A percentile compares a stretch with the other conserved stretches of the same genome.
phyloP scores from a whole-genome alignment of 2,329 filamentous ascomycete species.

The Pyrenophora graminea region DNA sequence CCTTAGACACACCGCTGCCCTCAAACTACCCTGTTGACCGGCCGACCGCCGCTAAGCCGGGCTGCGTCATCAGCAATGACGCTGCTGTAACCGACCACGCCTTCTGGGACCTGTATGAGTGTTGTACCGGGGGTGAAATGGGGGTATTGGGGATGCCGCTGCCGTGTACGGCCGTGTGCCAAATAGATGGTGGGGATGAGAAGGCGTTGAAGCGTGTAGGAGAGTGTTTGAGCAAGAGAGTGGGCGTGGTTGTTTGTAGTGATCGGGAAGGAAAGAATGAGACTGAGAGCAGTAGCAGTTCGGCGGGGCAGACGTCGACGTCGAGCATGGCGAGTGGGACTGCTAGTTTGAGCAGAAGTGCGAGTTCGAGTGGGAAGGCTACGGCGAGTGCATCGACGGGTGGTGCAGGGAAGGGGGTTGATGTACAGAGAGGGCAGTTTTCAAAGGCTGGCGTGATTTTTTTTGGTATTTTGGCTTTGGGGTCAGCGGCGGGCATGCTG shows the following conservation, averaged over 20 bases:
- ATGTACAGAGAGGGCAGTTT: neutral
- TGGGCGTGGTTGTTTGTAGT: constrained; percentile 21
- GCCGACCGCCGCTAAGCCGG: constrained; percentile 4
- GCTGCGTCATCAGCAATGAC: constrained; percentile 27
- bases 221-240: constrained; percentile 25
- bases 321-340: neutral
- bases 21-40: constrained; percentile 10
- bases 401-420: constrained; percentile 4
- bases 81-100: constrained; percentile 24
- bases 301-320: neutral
- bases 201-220: constrained; percentile 24
- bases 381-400: neutral
- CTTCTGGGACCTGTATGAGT: constrained; percentile 31
- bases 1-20: constrained; percentile 3
- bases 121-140: constrained; percentile 18
- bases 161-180: constrained; percentile 20
- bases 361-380: neutral
- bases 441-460: constrained; percentile 11
- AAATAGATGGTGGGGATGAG: neutral
- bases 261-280: constrained; percentile 9
- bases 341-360: neutral
- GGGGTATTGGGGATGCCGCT: constrained; percentile 6
- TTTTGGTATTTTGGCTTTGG: constrained; percentile 14
- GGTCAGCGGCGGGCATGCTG: constrained; percentile 14
- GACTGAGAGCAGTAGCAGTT: constrained; percentile 3